These are phyloP conservation scores for Xylaria sp. DNA, from an alignment of 2,329 filamentous ascomycete genomes.

Conservation along the genomic window DNA sequence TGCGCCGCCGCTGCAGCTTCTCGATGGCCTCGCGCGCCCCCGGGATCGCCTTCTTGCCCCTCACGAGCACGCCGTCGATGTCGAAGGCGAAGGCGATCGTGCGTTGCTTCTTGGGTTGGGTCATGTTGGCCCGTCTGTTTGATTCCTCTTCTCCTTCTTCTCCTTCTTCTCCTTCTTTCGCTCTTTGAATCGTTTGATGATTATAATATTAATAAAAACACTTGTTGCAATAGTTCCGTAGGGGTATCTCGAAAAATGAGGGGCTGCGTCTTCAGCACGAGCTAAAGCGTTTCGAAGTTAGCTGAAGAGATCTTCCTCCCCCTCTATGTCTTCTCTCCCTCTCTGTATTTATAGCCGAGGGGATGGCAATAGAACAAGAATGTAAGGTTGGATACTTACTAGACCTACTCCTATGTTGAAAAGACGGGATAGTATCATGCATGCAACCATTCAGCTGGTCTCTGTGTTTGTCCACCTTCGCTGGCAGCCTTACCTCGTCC, in stretches of 20 bases:
- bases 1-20: constrained; percentile 60
- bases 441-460: neutral
- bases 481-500: neutral
- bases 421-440: neutral
- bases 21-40: constrained; percentile 62
- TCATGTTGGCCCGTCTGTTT: neutral
- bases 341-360: no score
- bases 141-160: no score
- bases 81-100: constrained; percentile 38
- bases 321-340: no score
- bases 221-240: no score
- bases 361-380: neutral
- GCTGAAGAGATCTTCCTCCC: no score
- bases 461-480: neutral
- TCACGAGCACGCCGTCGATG: constrained; percentile 67
- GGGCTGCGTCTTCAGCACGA: no score
- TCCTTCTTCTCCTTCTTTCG: no score
- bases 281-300: no score
- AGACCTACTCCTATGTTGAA: neutral
- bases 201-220: no score
- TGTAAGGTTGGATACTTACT: neutral
- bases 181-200: no score
- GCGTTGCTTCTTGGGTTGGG: neutral
- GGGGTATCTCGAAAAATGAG: no score
- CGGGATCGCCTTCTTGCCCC: constrained; percentile 64